Evolutionary conservation across 2,329 filamentous ascomycete species (phyloP), one percentile per base, ranked within the genome.

Genomic region (Calonectria leucothoes): DNA sequence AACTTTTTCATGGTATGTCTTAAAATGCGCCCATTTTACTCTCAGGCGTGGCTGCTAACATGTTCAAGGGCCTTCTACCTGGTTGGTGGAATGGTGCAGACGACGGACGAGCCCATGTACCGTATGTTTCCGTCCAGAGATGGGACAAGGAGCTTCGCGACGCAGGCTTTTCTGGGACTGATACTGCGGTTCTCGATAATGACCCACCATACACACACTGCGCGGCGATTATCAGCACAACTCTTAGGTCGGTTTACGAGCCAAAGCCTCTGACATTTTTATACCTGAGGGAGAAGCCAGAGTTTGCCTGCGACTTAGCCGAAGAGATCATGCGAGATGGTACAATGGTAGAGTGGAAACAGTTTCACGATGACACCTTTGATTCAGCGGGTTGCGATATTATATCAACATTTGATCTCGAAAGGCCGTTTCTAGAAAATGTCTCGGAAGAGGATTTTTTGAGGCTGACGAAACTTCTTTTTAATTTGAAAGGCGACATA

Each of bases 21-120:
- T 82, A 20, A 23, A 23, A 4, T 27, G 11, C 10, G 7, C 6
- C 4, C 45, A 49, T 11, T 49, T 11, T 12, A n/a, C 20, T 14
- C 7, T 3, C 23, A 49, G 27, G 6, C 11, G 17, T 17, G 3
- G 14, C 2, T 7, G 11, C 27, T 52, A 17, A 52, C 15, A 8
- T 3, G 3, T 31, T 20, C 27, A 27, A 52, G 49, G 49, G 49
- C 6, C 27, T 31, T 31, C 17, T 52, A 10, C 74, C 81, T 0
- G 81, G 80, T 2, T 85, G 84, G 83, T 85, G 84, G 84, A 75
- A 82, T 2, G 82, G 82, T 6, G 74, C 65, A 12, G 71, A 74
- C 1, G 80, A 83, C 17, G 73, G 70, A 1, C 78, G 82, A 1
- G 70, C n/a, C 12, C 4, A 75, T 5, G 78, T 79, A 61, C 82